Evolutionary conservation across 352 stramenopile species (phyloP), one percentile per base, ranked within the genome.

Genomic region (Globisporangium megalacanthum): DNA sequence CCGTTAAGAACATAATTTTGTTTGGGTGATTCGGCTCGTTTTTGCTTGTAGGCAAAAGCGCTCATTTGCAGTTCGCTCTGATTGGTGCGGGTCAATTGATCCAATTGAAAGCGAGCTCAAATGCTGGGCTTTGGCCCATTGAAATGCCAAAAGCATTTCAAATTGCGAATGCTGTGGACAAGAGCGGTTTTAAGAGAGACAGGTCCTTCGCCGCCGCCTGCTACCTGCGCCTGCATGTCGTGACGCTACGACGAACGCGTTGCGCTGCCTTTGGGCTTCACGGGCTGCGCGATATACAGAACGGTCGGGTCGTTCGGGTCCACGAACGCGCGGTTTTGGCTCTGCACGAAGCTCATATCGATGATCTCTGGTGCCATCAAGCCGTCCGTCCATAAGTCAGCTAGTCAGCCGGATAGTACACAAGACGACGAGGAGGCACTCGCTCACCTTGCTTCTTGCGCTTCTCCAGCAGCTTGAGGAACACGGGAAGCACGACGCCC

Each of bases 291-390:
- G 35, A 92, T 83, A 62, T 92, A 94, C 66, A 94, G 87, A 35
- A 90, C 71, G 2, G 82, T 89, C 5, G 86, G 86, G 49, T 95
- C 86, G 71, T 92, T 94, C 42, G 86, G 86, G 50, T 94, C 84
- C 22, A 94, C 79, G 68, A 89, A 94, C 9, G 84, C 84, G 45
- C 86, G 87, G 50, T 92, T 87, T 66, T 92, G 83, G 65, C 62
- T 90, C 44, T 85, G 75, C 33, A 92, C 77, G 59, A 91, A 92
- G 47, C 49, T 74, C 66, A 78, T 60, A 60, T 92, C 84, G 63
- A 90, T 74, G 39, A 69, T 71, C 62, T 88, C 80, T 80, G 42
- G 19, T 20, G 19, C 55, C n/a, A 55, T 35, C 4, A 22, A 55
- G 22, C 41, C 22, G 10, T 19, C 17, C 13, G 51, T 14, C 37